These are phyloP conservation scores for Fusarium beomiforme DNA, from an alignment of 2,329 filamentous ascomycete genomes.

Conservation along the genomic window DNA sequence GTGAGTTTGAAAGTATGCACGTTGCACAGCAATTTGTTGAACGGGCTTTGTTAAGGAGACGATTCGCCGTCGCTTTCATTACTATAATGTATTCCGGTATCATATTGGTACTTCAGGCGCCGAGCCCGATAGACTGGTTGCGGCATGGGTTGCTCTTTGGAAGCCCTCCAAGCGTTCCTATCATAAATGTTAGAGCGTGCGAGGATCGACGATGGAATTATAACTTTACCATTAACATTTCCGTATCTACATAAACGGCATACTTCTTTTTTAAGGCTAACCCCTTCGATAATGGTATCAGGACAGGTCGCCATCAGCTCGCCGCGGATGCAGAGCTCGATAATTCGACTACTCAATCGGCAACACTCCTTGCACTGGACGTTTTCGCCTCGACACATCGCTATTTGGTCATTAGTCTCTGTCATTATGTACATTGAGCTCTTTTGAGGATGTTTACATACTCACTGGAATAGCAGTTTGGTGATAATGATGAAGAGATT, in stretches of 20 bases:
- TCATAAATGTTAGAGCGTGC: constrained; percentile 11
- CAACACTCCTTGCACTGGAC: constrained; percentile 32
- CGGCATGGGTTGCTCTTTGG: constrained; percentile 2
- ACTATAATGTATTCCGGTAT: background rate
- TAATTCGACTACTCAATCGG: constrained; percentile 3
- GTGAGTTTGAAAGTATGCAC: background rate
- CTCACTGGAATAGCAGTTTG: background rate
- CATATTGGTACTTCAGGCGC: background rate
- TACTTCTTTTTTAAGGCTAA: constrained; percentile 10
- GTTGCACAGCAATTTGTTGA: background rate
- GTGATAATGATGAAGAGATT: background rate
- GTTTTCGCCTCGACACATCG: constrained; percentile 30
- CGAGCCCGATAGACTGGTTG: background rate
- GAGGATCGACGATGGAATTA: constrained; percentile 1
- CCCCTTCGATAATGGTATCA: constrained; percentile 22
- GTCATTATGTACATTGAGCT: background rate
- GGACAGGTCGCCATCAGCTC: constrained; percentile 17
- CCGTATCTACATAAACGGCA: constrained; percentile 17
- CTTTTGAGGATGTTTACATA: background rate
- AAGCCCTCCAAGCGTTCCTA: constrained; percentile 11
- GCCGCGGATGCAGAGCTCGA: constrained; percentile 25
- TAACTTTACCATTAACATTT: background rate
- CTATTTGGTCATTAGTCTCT: background rate
- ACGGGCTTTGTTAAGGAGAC: background rate
- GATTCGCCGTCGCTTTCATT: background rate